A percentile compares a stretch with the other conserved stretches of the same genome.
phyloP scores from a whole-genome alignment of 2,329 filamentous ascomycete species.

The Epichloe glyceriae region DNA sequence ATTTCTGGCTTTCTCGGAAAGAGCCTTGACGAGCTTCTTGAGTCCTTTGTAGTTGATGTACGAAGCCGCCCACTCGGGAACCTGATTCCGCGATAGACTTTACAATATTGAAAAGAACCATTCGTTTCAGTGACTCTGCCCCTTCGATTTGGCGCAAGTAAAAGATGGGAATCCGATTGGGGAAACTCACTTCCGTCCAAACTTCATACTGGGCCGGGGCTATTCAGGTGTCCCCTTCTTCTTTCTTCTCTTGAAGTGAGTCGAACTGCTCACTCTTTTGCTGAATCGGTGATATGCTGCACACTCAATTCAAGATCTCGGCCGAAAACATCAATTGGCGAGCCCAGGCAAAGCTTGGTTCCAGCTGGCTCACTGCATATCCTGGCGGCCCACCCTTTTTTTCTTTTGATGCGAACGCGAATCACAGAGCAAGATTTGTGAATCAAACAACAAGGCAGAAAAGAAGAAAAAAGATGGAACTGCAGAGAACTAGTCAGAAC shows the following conservation, averaged over 20 bases:
- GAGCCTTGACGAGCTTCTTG: conserved; percentile 89
- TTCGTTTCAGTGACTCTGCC: conserved; percentile 8
- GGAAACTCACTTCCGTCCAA: conserved; percentile 43
- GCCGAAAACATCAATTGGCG: background rate
- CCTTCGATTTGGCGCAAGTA: background rate
- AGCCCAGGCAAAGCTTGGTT: background rate
- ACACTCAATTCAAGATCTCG: background rate
- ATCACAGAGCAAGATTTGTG: background rate
- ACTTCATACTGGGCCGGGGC: conserved; percentile 37
- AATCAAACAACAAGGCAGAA: background rate
- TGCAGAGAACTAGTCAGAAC: background rate
- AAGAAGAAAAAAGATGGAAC: background rate
- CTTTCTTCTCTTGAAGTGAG: background rate
- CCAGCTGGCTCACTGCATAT: background rate
- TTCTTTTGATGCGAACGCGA: background rate
- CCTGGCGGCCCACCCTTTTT: background rate
- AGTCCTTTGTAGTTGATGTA: conserved; percentile 87
- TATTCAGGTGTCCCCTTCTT: background rate
- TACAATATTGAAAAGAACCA: background rate
- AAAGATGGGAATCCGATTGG: background rate
- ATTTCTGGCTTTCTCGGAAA: conserved; percentile 49
- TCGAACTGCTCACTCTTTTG: background rate
- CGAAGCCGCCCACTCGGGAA: conserved; percentile 71
- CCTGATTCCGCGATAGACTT: conserved; percentile 66
- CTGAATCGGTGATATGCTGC: background rate